Evolutionary conservation across 768 basidiomycete genomes (phyloP), one percentile per base, ranked within the genome.

Genomic region (Rhodocollybia butyracea): DNA sequence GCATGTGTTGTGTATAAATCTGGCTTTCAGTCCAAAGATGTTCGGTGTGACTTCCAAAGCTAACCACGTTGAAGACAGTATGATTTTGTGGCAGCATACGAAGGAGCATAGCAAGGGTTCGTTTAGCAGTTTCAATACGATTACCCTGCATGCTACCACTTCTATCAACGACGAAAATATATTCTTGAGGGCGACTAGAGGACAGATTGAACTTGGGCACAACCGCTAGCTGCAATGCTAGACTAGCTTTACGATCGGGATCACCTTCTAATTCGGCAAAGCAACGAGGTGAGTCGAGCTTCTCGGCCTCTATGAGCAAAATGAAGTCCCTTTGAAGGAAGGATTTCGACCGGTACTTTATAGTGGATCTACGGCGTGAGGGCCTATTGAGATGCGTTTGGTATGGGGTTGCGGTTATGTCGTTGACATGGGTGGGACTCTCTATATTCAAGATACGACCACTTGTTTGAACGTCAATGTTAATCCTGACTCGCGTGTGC

Each of bases 151-250:
- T 86, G 47, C 80, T 83, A 0, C 79, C 77, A 19, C 79, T 82
- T 45, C 83, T 69, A 58, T 87, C 85, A 11, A 87, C 68, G 6
- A 87, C 54, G 57, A 87, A 87, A 0, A 87, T 67, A 53, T 80
- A 86, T 55, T 86, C 85, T 50, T 83, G 83, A 0, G 68, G 61
- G 11, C 56, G 56, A 1, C 82, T 61, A 1, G 71, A 70, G 1
- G 75, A 73, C 3, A 82, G 60, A 19, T 69, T 63, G 56, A 80
- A 78, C 40, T 74, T 77, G 1, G 84, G 83, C 3, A 86, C 74
- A n/a, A 86, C 62, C 0, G 76, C 79, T 31, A 84, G 62, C 38
- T 80, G 81, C 68, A 85, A 66, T 0, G 81, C 81, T 1, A 82
- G 61, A 0, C 77, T 76, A 38, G 67, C 64, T 32, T 34, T 56